phyloP scores from a whole-genome alignment of 441 rosid species.

The Lepidium campestre region DNA sequence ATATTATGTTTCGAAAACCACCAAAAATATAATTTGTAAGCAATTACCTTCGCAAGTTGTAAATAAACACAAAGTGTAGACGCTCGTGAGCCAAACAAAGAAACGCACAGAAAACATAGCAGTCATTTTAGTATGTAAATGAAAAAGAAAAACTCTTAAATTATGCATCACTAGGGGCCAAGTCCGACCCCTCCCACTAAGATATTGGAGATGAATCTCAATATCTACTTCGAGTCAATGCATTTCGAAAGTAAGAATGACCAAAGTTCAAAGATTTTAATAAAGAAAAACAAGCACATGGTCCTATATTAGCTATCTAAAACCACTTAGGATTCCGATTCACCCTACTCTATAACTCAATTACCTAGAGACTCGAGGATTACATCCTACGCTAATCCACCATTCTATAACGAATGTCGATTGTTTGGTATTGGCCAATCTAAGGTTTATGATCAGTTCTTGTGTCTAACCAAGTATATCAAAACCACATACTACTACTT shows the following conservation, averaged over 20 bases:
- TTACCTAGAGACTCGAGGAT: not conserved
- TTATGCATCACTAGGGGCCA: not conserved
- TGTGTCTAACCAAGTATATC: not conserved
- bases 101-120: too few species aligned
- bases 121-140: not conserved
- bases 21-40: not conserved
- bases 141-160: not conserved
- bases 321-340: too few species aligned
- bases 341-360: not conserved
- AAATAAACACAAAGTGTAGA: not conserved
- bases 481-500: constrained; percentile 2
- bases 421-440: not conserved
- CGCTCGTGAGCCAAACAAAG: not conserved
- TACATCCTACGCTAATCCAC: not conserved
- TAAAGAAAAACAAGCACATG: not conserved
- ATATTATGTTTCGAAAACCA: not conserved
- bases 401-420: not conserved
- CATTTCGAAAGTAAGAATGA: not conserved
- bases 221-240: not conserved
- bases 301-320: not conserved
- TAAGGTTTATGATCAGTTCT: not conserved
- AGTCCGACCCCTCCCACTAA: not conserved
- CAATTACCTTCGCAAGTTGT: not conserved
- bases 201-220: not conserved
- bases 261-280: not conserved